Conservation (phyloP, 164 flowering plant species). For the Dillenia turbinata region DNA sequence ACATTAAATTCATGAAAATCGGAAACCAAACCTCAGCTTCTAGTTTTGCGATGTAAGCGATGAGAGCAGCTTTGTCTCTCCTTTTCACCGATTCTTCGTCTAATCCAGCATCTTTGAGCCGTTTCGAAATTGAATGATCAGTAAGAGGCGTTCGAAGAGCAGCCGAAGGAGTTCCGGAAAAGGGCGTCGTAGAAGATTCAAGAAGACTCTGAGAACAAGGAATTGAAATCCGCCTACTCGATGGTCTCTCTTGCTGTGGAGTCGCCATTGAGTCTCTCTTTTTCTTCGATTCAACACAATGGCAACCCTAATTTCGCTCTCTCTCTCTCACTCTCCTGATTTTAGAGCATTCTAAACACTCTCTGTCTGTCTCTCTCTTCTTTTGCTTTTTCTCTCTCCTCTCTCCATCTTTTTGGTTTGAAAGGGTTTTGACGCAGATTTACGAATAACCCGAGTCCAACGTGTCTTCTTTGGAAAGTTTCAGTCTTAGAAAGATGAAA, state of each 20-base stretch:
- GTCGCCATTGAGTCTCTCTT: constrained; percentile 34
- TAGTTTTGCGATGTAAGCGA: constrained; percentile 77
- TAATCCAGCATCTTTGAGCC: constrained; percentile 76
- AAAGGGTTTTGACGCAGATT: too few species aligned
- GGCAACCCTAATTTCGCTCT: too few species aligned
- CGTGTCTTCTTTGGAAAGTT: too few species aligned
- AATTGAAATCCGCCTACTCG: constrained; percentile 14
- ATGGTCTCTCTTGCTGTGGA: constrained; percentile 23
- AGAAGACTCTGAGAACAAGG: constrained; percentile 51
- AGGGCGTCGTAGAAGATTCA: constrained; percentile 10
- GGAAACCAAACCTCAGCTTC: constrained; percentile 69
- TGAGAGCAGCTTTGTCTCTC: constrained; percentile 87
- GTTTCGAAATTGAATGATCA: constrained; percentile 73
- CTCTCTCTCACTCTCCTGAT: too few species aligned
- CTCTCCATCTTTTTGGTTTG: neutral
- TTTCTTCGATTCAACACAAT: too few species aligned
- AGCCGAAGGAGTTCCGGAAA: neutral
- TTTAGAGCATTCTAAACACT: neutral
- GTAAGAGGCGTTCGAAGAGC: constrained; percentile 29
- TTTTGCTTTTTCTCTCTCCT: neutral
- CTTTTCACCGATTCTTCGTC: constrained; percentile 78
- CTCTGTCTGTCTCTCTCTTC: constrained; percentile 2
- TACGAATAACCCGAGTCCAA: too few species aligned
- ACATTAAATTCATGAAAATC: neutral
- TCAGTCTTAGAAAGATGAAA: too few species aligned